phyloP scores from a whole-genome alignment of 345 rosid species.

The Eucalyptus lansdowneana region DNA sequence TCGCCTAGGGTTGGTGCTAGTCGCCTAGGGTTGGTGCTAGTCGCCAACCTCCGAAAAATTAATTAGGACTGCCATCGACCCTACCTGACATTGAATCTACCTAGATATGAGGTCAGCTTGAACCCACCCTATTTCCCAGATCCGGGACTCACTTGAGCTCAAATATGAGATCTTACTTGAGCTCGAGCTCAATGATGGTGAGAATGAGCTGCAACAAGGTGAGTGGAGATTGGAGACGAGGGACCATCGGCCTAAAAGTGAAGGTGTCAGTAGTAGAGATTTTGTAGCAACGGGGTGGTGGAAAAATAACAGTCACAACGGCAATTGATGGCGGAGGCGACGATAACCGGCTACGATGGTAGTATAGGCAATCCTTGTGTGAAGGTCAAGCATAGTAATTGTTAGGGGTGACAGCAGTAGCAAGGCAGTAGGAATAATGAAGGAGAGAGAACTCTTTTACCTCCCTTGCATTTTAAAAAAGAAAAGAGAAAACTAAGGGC shows the following conservation, averaged over 20 bases:
- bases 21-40: neutral
- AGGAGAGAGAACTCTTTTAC: neutral
- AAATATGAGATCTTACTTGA: neutral
- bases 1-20: neutral
- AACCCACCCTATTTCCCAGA: neutral
- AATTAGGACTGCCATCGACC: accelerated
- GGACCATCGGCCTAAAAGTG: neutral
- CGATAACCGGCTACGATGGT: accelerated
- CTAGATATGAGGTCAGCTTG: neutral
- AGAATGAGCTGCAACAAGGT: neutral
- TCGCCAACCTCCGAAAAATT: neutral
- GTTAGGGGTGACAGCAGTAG: neutral
- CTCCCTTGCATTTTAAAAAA: too few species aligned
- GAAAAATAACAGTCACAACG: too few species aligned
- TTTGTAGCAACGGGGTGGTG: neutral
- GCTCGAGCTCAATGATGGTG: neutral
- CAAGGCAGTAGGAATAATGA: accelerated
- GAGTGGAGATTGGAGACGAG: neutral
- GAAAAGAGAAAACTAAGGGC: too few species aligned
- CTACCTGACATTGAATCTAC: accelerated
- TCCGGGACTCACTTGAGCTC: neutral
- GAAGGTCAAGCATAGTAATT: neutral
- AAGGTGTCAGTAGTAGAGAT: neutral
- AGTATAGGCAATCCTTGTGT: accelerated
- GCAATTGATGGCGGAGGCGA: accelerated